Conservation (phyloP, 2,329 filamentous ascomycete species). For the Ophiostoma montium region DNA sequence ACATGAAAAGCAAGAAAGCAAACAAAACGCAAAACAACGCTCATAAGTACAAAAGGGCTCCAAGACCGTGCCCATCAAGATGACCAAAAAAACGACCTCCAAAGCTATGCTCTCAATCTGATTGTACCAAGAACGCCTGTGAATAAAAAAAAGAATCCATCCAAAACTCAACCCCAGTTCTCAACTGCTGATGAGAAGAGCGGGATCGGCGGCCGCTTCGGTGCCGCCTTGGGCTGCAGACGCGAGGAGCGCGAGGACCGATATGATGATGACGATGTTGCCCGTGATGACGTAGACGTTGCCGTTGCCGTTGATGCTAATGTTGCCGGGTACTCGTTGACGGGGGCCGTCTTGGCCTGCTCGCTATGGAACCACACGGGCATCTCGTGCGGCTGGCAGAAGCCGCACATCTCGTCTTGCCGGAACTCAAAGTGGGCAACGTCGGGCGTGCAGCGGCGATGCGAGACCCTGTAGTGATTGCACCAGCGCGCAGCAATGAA, state of each 20-base stretch:
- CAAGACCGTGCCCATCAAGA: too few species aligned
- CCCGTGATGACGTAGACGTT: not conserved
- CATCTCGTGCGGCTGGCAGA: constrained; percentile 24
- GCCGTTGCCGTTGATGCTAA: not conserved
- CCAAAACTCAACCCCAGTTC: not conserved
- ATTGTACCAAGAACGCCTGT: too few species aligned
- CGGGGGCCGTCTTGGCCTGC: constrained; percentile 16
- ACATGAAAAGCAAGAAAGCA: too few species aligned
- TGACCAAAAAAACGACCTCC: too few species aligned
- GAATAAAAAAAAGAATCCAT: not conserved
- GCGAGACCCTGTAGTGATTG: constrained; percentile 19
- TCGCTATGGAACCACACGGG: constrained; percentile 25
- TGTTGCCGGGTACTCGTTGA: not conserved
- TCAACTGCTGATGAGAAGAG: not conserved
- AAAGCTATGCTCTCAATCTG: too few species aligned
- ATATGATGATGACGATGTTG: not conserved
- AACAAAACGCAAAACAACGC: too few species aligned
- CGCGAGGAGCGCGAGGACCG: not conserved
- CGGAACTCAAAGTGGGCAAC: constrained; percentile 22
- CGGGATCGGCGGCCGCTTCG: not conserved
- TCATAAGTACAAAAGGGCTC: too few species aligned
- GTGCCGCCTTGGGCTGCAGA: not conserved
- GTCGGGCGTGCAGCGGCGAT: constrained; percentile 21
- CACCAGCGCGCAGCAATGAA: constrained; percentile 24
- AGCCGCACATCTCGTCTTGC: constrained; percentile 13